Base-by-base conservation (phyloP, 2,329 filamentous ascomycete genomes). In the Ramularia collo-cygni region DNA sequence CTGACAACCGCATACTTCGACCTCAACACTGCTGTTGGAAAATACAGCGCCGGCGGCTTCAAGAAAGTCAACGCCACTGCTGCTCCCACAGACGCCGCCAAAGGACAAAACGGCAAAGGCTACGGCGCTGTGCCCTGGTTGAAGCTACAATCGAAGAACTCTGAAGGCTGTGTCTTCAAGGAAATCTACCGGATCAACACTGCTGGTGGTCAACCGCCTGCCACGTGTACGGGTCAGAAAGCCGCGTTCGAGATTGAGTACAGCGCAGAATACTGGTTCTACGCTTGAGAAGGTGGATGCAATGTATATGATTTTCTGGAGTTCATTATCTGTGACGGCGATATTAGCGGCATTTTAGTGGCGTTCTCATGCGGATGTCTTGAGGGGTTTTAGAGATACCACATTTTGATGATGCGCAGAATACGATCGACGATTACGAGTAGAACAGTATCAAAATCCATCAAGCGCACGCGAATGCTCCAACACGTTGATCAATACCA, bases 161-260 rank as follows among this genome's bases (percentile, higher is more conserved):
- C 39, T 14, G 60, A 65, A 1, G 49, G 74, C 74, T n/a, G 81
- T 1, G 76, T 76, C 2, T 76, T 85, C 51, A 76, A 80, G 60
- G 79, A 87, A 60, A 81, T 95, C 16, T 96, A 90, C 66, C 77
- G 90, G 9, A 67, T 95, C 31, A 75, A 85, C 55, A 96, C 90
- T 8, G 87, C 83, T 1, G 89, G 88, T 17, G 90, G 90, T 8
- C 76, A 74, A 33, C 66, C 87, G 2, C 89, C 89, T 0, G 68
- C 75, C 17, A 84, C 79, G 0, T 96, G 90, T 60, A 61, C 74
- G 24, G 83, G 78, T 8, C 71, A 78, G 70, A 61, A 70, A 0
- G 69, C 72, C 8, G 57, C 64, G 1, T 89, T 95, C 51, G 68
- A 81, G 46, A 77, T 95, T 10, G 71, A 89, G 57, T 95, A 96